Base-by-base conservation (phyloP, 2,329 filamentous ascomycete genomes). In the Penicillium thymicola region DNA sequence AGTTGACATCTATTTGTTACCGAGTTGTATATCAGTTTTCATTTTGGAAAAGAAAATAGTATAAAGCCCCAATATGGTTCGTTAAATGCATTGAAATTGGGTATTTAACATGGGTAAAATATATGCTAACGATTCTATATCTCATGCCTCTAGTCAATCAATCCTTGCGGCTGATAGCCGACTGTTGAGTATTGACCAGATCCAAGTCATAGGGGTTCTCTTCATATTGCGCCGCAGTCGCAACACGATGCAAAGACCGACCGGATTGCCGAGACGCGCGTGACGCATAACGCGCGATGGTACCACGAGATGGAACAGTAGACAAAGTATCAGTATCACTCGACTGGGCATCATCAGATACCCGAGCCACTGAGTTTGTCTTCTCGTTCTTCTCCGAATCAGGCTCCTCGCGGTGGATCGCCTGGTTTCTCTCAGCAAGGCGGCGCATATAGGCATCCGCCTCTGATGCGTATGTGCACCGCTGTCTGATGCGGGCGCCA, bases 151-250 rank as follows among this genome's bases (percentile, higher is more conserved):
- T 9, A 16, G 16, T 62, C 51, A 63, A 30, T 56, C 48, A 63
- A 30, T 56, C 48, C 21, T 61, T 55, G n/a, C 54, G 54, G 36
- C 63, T 64, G 10, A 67, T 62, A 21, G 55, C 61, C 11, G 65
- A 68, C 34, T 67, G 55, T 16, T 63, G 68, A 4, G 75, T 78
- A 60, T 78, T 72, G 47, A 78, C 75, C n/a, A 75, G 70, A 54
- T 78, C 76, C 55, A 78, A 69, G 55, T 76, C 75, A 57, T 73
- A 78, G 3, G 76, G 76, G 49, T 76, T 78, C 8, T 69, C 74
- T 16, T 78, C 75, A 47, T 78, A 78, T 27, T 62, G 61, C 32
- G 63, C 59, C 14, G 62, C 65, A 43, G 62, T 62, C 5, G 54
- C 57, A 18, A 40, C 51, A 11, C 61, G 63, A 47, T 60, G 55